These are phyloP conservation scores for Aphanomyces cochlioides DNA, from an alignment of 352 stramenopile species.

Conservation along the genomic window DNA sequence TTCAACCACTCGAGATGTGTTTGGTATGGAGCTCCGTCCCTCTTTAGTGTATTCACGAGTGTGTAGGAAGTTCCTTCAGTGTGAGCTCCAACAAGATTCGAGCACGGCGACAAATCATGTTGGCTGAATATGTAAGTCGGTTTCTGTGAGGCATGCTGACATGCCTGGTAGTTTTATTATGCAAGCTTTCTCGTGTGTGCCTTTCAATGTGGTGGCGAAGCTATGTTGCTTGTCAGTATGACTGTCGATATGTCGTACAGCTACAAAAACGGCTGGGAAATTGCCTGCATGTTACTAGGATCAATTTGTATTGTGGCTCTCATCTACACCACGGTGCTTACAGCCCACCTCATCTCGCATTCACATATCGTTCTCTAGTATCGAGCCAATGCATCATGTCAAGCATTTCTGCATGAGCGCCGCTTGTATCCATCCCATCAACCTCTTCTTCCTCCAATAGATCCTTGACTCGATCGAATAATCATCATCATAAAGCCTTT, in stretches of 20 bases:
- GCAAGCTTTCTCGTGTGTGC: neutral
- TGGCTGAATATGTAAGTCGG: constrained; percentile 13
- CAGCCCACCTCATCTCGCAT: neutral
- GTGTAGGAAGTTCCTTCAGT: neutral
- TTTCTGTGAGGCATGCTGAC: no score
- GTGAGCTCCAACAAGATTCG: neutral
- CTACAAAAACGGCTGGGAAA: constrained; percentile 12
- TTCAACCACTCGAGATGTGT: neutral
- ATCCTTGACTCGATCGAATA: neutral
- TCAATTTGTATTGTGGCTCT: neutral
- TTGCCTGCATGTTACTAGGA: constrained; percentile 14
- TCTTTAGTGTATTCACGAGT: neutral
- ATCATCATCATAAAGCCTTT: neutral
- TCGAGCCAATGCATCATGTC: neutral
- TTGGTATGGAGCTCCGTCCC: neutral
- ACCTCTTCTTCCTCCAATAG: neutral
- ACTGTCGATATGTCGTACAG: constrained; percentile 12
- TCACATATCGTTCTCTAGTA: constrained; percentile 1
- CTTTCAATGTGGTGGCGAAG: constrained; percentile 13
- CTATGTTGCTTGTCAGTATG: constrained; percentile 11
- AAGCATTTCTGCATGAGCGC: constrained; percentile 1
- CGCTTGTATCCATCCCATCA: constrained; percentile 9
- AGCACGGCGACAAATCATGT: neutral
- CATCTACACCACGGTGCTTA: constrained; percentile 3
- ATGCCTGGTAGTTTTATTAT: constrained; percentile 22